Base-by-base conservation (phyloP, 352 stramenopile species). In the Hyaloperonospora arabidopsidis region DNA sequence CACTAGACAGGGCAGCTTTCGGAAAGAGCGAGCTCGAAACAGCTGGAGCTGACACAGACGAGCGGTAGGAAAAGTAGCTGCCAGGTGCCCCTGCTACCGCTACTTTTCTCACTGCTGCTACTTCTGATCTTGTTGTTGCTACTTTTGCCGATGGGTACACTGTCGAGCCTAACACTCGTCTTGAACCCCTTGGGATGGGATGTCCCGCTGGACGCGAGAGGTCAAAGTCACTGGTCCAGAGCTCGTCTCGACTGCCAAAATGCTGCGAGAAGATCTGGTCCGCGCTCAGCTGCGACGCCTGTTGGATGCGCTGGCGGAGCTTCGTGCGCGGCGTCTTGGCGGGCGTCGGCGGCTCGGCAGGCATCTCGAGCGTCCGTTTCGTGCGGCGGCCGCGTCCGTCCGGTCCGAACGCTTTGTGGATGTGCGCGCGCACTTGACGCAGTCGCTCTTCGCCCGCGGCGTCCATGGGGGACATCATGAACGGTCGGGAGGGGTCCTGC, bases 201-300 rank as follows among this genome's bases (percentile, higher is more conserved):
- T 50, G 56, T 41, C 43, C 49, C 7, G 52, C 56, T 14, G 61
- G 59, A 0, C 65, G 59, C 21, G 47, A 62, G 48, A 84, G 64
- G 38, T 79, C 74, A 36, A 76, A 74, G 45, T 72, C 68, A 14
- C 70, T 50, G 3, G 49, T 52, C 45, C 73, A 47, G 8, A 87
- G 65, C 40, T 78, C 61, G 22, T 84, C 74, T n/a, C 61, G 39
- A 41, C 60, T 67, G 23, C 77, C 79, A 45, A 89, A 89, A 38
- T 76, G 53, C 52, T 83, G 57, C 45, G 76, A 84, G 65, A 89
- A 89, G 23, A 87, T 74, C 17, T 85, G 61, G 34, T 89, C 70
- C 17, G 61, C 54, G 15, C 66, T 78, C 13, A 79, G 45, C 6
- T 61, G 49, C 18, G 77, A 67, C 14, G 75, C 79, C 43, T 63